Base-by-base conservation (phyloP, 257 asterid species). In the Solanum chilense region DNA sequence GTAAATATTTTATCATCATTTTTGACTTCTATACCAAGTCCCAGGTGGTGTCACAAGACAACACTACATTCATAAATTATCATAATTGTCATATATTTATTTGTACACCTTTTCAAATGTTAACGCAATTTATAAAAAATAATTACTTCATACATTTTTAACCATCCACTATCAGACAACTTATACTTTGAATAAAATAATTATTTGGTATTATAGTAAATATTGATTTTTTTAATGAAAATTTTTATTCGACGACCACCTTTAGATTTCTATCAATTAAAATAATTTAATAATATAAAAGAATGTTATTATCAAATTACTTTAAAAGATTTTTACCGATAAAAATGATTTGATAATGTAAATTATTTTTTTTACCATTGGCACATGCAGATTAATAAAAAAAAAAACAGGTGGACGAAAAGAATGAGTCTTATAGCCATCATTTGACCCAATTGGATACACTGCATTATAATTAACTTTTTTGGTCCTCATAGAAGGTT, bases 401-500 rank as follows among this genome's bases (percentile, higher is more conserved):
- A 74, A 5, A 5, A 10, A 37, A 5, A 5, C 37, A 76, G 21
- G 49, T 76, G 83, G 29, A 23, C 3, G 6, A 76, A 76, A 76
- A 76, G 83, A 6, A 1, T 76, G 35, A 23, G 35, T 76, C 45
- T 35, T 23, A n/a, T 60, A 83, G 86, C 86, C 86, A 83, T 83
- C 86, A 83, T 60, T 83, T 83, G 86, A 83, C 86, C 86, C 86
- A 83, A 33, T 9, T 27, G 25, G 37, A 83, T 83, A 66, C 86
- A 68, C 47, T 83, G 70, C 35, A 83, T 83, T n/a, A 83, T 74
- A 74, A 37, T 74, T 23, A 76, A 76, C 83, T 49, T 80, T 80
- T 82, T 76, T 76, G 88, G 95, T 92, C 94, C 37, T 84, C 83
- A 83, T 90, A 87, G 91, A 87, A 90, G 66, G 44, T 90, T 91